Base-by-base conservation (phyloP, 1,139 yeast species). In the Debaryomycetaceae sp. region DNA sequence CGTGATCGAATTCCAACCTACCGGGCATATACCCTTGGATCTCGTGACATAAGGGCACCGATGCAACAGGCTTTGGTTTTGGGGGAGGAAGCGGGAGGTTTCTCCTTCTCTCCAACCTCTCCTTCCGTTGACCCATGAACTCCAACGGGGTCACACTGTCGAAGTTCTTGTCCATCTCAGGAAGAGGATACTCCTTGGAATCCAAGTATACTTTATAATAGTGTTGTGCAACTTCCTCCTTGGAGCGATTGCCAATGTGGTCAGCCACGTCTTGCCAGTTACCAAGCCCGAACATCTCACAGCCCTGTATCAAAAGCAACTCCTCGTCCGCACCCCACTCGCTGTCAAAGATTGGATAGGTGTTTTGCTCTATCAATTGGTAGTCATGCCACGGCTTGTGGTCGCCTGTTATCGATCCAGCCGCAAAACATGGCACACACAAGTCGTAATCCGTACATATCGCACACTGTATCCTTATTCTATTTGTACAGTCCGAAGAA, bases 261-360 rank as follows among this genome's bases (percentile, higher is more conserved):
- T 93, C 98, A 8, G 97, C 87, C 14, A 93, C 81, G 63, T 93
- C 99, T 56, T 88, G 96, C 99, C 99, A 93, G 63, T 91, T 91
- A 5, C 99, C 99, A 46, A 91, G 70, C 0, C 99, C 99, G 45
- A 80, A 78, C 5, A 88, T 85, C 63, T 91, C 97, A 43, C 96
- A 85, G 6, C 98, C 99, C 62, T 90, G 96, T 20, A 95, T 79
- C 49, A 93, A 72, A 41, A 89, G 70, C 49, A 91, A 62, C 63
- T 93, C 99, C 63, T 93, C 99, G 65, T 93, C 99, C 0, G 99
- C 99, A 31, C 99, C 99, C 99, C 99, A 93, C 42, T 86, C 93
- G 45, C 78, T 80, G 44, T 83, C 87, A 55, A 93, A 85, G 22
- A 95, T 87, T 0, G 99, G 99, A 59, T 89, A 93, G 5, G 96